Conservation (phyloP, 106 monocot genomes). For the Cymbidium sinense region DNA sequence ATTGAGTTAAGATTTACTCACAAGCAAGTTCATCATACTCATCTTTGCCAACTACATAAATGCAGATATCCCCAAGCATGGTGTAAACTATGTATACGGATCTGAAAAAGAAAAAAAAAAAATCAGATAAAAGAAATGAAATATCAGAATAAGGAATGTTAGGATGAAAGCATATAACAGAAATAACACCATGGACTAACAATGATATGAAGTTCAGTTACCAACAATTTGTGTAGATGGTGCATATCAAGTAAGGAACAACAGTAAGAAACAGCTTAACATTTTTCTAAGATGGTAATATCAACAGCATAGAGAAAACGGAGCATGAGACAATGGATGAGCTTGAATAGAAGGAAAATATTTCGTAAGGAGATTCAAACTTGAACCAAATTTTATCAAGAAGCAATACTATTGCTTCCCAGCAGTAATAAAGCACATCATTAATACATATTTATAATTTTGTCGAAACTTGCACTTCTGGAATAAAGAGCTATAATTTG, state of each 20-base stretch:
- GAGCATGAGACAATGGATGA: too few species aligned
- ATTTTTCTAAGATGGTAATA: too few species aligned
- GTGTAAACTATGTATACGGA: slow-evolving; percentile 92
- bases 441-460: too few species aligned
- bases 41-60: slow-evolving; percentile 96
- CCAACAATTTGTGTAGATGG: too few species aligned
- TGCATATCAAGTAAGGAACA: too few species aligned
- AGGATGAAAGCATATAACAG: not conserved
- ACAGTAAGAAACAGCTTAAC: too few species aligned
- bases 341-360: too few species aligned
- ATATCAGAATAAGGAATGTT: not conserved
- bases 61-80: slow-evolving; percentile 87
- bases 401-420: not conserved
- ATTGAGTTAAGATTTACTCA: slow-evolving; percentile 34
- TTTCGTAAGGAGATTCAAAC: not conserved
- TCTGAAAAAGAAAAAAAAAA: slow-evolving; percentile 23
- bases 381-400: not conserved
- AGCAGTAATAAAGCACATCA: not conserved
- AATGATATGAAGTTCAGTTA: not conserved
- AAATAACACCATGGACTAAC: not conserved
- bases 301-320: too few species aligned
- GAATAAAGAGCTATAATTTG: too few species aligned
- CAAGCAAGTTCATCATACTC: slow-evolving; percentile 97
- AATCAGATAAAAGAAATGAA: not conserved
- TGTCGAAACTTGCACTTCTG: too few species aligned